Base-by-base conservation (phyloP, 2,329 filamentous ascomycete species). In the Pseudogymnoascus sp. region DNA sequence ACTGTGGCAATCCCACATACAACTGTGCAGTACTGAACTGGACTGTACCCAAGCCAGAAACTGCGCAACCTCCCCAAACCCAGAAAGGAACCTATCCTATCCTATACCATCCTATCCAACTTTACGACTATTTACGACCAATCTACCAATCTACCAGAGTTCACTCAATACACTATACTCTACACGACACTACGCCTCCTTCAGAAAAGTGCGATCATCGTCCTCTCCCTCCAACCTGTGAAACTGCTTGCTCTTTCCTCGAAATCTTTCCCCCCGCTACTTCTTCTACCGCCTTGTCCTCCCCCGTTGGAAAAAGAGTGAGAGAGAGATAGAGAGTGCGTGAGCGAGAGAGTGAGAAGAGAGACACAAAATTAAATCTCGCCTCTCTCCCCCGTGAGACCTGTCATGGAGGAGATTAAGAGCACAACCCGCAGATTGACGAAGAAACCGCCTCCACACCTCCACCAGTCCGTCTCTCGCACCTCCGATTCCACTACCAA, bases 371-470 rank as follows among this genome's bases (percentile, higher is more conserved):
- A 33, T 13, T 35, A 55, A 48, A 7, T 33, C 48, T 55, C 48
- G 48, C 48, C 48, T 33, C 48, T 55, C 29, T 55, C 48, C 48
- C 48, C 41, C 39, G 42, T 63, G 64, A 60, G 36, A 59, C 29
- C 48, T 33, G 68, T 44, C 60, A 71, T 71, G 70, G 69, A 72
- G 61, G 68, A 70, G 61, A 65, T 68, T 61, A 70, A 69, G 63
- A 63, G 65, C 60, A 63, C 66, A 12, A 65, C 82, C 67, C 83
- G 85, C 75, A 83, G 84, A 75, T 81, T 88, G 67, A 82, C 82
- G 71, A 87, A 88, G 78, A 85, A 84, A 73, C 82, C 82, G 63
- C 82, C 78, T 21, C 74, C 81, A 51, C 42, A 61, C 61, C 35
- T 29, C 58, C 35, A 62, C 51, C 51, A 62, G 17, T 41, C 58